Base-by-base conservation (phyloP, 805 yeast genomes). In the Zygoascus flipseniorum region DNA sequence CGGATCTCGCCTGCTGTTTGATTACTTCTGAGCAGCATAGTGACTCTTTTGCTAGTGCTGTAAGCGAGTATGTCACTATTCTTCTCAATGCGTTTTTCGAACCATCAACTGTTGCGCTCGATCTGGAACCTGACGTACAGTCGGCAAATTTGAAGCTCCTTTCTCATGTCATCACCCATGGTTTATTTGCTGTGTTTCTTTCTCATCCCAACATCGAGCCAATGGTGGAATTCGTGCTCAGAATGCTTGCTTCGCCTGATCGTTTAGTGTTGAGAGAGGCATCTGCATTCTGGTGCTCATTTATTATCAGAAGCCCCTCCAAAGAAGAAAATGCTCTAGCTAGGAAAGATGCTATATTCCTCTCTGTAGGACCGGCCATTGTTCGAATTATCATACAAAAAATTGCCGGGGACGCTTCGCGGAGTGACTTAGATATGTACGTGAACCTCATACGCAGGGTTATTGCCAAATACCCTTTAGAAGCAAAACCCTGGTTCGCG, bases 221-320 rank as follows among this genome's bases (percentile, higher is more conserved):
- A 5, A 56, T 71, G 11, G 43, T 73, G 16, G 62, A 63, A 9
- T 68, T 75, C 53, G 72, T 73, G 1, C 56, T 80, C 11, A 58
- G 65, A 5, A 72, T 76, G 3, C 65, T 82, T 23, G 56, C 59
- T 5, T 72, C 78, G 0, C 69, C 70, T n/a, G 89, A 85, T 61
- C 68, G 80, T 32, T 77, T 80, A 56, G 75, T 82, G 1, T 61
- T 84, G 26, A 76, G 77, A 56, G 71, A 83, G 1, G 68, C 77
- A 0, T 72, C 76, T 50, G 68, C 71, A 48, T 82, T 85, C 58
- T 84, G 89, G 89, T 69, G 69, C 2, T 65, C 66, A 31, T 59
- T 81, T 6, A 60, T 82, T 8, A 62, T 57, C 2, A 31, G 49
- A 23, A 45, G 47, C 13, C 47, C 45, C 9, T 31, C 42, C 10